These are phyloP conservation scores for Chaetomiaceae sp. DNA, from an alignment of 2,329 filamentous ascomycete species.

Conservation along the genomic window DNA sequence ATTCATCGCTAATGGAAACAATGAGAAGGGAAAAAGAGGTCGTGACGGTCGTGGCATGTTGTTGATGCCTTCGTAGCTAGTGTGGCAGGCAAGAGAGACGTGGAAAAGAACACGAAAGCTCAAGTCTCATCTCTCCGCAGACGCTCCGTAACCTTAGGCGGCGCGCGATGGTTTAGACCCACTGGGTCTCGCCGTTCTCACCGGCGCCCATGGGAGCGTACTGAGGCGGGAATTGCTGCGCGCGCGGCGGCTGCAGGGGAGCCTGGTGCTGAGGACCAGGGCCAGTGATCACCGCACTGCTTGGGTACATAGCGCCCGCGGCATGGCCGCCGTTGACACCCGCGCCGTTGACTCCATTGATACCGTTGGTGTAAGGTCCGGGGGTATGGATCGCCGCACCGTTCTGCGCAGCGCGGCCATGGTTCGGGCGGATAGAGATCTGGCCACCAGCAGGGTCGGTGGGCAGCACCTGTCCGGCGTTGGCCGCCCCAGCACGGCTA, in stretches of 20 bases:
- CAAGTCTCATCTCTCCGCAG: conserved; percentile 12
- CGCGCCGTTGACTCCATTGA: conserved; percentile 25
- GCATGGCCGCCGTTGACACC: conserved; percentile 12
- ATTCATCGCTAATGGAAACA: conserved; percentile 26
- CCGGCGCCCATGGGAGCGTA: conserved; percentile 15
- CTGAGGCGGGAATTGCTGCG: conserved; percentile 22
- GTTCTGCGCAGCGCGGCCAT: conserved; percentile 40
- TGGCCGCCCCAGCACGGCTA: conserved; percentile 36
- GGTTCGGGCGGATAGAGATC: conserved; percentile 43
- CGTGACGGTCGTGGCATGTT: conserved; percentile 27
- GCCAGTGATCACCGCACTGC: conserved; percentile 19
- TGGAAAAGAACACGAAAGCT: conserved; percentile 12
- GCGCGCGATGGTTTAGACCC: conserved; percentile 21
- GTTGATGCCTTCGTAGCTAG: conserved; percentile 26
- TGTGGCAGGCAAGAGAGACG: conserved; percentile 23
- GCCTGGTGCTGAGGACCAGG: conserved; percentile 25
- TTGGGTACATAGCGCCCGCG: conserved; percentile 20
- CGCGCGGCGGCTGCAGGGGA: conserved; percentile 24
- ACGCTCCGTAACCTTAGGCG: not conserved
- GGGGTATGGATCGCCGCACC: conserved; percentile 34
- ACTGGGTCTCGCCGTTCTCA: conserved; percentile 29
- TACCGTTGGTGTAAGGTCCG: conserved; percentile 30
- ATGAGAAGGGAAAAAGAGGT: conserved; percentile 21
- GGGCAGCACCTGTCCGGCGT: conserved; percentile 47
- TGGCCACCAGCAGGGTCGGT: conserved; percentile 51